These are phyloP conservation scores for Gloeopeniophorella convolvens DNA, from an alignment of 768 basidiomycete species.

Conservation along the genomic window DNA sequence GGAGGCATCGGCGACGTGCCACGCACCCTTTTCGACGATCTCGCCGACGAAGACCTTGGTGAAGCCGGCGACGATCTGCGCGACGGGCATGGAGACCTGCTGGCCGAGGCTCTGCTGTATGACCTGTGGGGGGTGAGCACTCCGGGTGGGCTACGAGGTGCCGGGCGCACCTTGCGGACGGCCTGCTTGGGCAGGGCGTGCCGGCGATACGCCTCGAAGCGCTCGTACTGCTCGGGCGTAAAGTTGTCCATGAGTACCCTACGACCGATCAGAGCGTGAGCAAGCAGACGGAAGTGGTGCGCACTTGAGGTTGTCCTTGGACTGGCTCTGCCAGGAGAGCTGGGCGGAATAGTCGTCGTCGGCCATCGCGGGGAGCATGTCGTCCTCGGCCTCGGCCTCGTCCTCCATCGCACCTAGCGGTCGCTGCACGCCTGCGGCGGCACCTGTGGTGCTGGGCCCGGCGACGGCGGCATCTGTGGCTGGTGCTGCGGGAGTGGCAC, in stretches of 20 bases:
- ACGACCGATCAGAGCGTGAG: neutral
- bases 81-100: slow-evolving; percentile 80
- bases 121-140: slow-evolving; percentile 39
- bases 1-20: neutral
- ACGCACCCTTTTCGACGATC: slow-evolving; percentile 79
- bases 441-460: neutral
- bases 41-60: slow-evolving; percentile 91
- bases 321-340: slow-evolving; percentile 77
- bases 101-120: slow-evolving; percentile 78
- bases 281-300: slow-evolving; percentile 17
- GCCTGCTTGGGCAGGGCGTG: slow-evolving; percentile 79
- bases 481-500: neutral
- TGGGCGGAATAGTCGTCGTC: slow-evolving; percentile 87
- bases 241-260: slow-evolving; percentile 90
- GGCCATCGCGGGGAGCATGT: slow-evolving; percentile 76
- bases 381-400: slow-evolving; percentile 67
- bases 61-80: slow-evolving; percentile 86
- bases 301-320: slow-evolving; percentile 82
- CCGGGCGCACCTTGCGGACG: slow-evolving; percentile 58
- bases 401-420: slow-evolving; percentile 26
- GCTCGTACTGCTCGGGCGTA: slow-evolving; percentile 74
- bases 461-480: neutral
- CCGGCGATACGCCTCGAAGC: slow-evolving; percentile 83
- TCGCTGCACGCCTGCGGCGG: slow-evolving; percentile 10
- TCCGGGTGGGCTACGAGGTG: neutral